phyloP scores from a whole-genome alignment of 441 rosid genomes.

The Jatropha podagrica region DNA sequence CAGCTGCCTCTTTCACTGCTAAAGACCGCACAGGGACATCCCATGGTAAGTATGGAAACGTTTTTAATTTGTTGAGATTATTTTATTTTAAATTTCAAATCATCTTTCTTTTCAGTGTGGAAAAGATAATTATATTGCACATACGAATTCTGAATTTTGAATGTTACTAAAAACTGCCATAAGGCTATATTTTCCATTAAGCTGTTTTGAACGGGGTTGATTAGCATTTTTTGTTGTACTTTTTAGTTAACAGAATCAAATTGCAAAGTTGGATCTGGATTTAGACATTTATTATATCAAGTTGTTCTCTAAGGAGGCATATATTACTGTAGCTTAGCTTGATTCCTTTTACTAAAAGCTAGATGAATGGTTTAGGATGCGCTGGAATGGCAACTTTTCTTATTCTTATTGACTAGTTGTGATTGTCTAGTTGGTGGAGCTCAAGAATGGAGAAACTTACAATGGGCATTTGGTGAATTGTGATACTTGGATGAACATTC shows the following conservation, averaged over 20 bases:
- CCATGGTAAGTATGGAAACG: background rate
- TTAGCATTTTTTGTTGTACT: background rate
- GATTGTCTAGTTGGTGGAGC: slow-evolving; percentile 57
- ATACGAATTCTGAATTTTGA: background rate
- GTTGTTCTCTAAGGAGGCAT: background rate
- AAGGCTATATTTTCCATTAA: too few relatives aligned
- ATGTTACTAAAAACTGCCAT: too few relatives aligned
- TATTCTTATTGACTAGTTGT: background rate
- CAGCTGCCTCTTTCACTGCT: slow-evolving; percentile 3
- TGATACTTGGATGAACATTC: slow-evolving; percentile 90
- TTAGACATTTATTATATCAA: background rate
- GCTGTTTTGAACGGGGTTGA: background rate
- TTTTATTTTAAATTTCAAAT: background rate
- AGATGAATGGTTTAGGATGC: background rate
- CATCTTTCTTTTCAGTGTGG: background rate
- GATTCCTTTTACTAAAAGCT: background rate
- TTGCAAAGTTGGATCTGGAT: background rate
- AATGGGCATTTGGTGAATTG: slow-evolving; percentile 86
- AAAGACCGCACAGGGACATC: slow-evolving; percentile 1
- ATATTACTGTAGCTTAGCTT: background rate
- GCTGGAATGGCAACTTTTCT: background rate
- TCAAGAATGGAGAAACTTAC: slow-evolving; percentile 85
- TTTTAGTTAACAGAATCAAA: background rate
- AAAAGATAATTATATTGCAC: background rate
- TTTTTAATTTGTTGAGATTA: background rate